These are phyloP conservation scores for Centaurea solstitialis DNA, from an alignment of 129 eudicot genomes.

Conservation along the genomic window DNA sequence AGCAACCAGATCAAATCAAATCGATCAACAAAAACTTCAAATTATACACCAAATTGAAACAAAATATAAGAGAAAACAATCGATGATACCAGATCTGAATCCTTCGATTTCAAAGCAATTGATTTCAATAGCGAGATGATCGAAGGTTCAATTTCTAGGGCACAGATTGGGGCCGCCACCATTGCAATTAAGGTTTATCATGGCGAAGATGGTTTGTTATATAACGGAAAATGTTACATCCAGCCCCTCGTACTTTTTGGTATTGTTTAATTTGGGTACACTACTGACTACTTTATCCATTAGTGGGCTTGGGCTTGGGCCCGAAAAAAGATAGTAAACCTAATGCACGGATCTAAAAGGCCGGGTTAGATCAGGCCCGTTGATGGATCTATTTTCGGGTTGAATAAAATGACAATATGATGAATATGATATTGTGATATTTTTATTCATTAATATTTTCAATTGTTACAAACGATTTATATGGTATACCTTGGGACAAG, in stretches of 20 bases:
- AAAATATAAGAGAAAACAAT: background rate
- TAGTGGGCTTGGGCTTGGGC: background rate
- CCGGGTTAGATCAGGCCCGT: background rate
- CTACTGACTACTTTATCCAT: background rate
- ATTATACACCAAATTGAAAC: background rate
- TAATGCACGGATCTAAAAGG: background rate
- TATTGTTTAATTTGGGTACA: background rate
- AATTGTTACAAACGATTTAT: no score
- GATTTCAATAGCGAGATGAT: background rate
- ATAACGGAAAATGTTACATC: constrained; percentile 2
- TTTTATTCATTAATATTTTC: no score
- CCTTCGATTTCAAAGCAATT: background rate
- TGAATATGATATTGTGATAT: no score
- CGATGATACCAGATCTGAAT: background rate
- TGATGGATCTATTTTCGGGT: no score
- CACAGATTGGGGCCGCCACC: constrained; percentile 21
- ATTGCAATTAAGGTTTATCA: background rate
- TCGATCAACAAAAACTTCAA: background rate
- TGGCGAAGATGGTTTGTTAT: background rate
- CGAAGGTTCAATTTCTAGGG: constrained; percentile 7
- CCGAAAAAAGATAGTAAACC: background rate
- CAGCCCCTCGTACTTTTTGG: background rate
- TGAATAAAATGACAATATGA: no score
- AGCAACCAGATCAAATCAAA: constrained; percentile 23
- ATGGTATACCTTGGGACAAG: no score